Evolutionary conservation across 495 filamentous ascomycete species (phyloP), one percentile per base, ranked within the genome.

Genomic region (Penicillium ucsense): DNA sequence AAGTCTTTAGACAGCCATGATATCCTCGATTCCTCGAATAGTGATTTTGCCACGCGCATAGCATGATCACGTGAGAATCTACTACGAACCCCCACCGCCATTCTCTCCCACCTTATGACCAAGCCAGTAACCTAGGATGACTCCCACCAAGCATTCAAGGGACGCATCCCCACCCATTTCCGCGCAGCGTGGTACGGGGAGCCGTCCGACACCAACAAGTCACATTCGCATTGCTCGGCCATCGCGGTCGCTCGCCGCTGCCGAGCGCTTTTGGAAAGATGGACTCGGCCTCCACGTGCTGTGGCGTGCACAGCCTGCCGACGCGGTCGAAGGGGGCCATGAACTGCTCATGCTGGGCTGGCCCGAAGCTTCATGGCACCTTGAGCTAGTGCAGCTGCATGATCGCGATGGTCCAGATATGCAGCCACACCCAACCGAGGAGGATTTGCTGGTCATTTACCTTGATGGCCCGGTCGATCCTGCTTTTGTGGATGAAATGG

Each of bases 381-480:
- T 53, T 20, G 50, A 53, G 39, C 34, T 53, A 5, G 50, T 53
- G n/a, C 46, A 53, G 35, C 40, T 53, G 6, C 9, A 33, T 39
- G 12, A 48, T 10, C 38, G 45, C 5, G 44, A 52, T 7, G 44
- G 10, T 8, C 9, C 20, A 3, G 46, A 49, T 10, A 31, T 12
- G 3, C 41, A 48, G 38, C 50, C 50, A 4, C 46, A 40, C 3
- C 50, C 50, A 30, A 53, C 50, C 7, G 50, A 53, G 12, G 50
- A 53, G 46, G 50, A 53, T 45, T 41, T 53, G 10, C 38, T 53
- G 20, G 50, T 53, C 11, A 47, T 53, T 20, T 53, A 53, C 45
- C n/a, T 53, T 2, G 50, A 53, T 35, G 50, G 50, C 38, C 50
- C 36, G 2, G 47, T 53, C 31, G 50, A 53, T 40, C 38, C 37